Base-by-base conservation (phyloP, 306 rosid genomes). In the Lithocarpus polystachyus region DNA sequence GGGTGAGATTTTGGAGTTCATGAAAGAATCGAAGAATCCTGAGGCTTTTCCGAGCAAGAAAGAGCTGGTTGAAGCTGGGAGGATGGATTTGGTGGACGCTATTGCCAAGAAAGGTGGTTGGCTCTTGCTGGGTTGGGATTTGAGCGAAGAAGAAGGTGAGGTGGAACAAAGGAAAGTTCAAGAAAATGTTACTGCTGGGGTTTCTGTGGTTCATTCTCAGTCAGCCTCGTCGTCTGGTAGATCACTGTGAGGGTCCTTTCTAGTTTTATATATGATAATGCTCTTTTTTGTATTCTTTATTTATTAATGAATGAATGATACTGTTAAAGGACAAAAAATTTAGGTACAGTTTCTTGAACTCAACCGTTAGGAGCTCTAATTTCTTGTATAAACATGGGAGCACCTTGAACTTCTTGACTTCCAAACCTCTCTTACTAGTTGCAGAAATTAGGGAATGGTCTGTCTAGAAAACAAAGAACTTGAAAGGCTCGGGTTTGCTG, bases 121-220 rank as follows among this genome's bases (percentile, higher is more conserved):
- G 98, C 92, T 96, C 73, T 84, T 91, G n/a, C 74, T 86, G 37
- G 98, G 98, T 54, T 96, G 98, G 99, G 87, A 90, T 88, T 80
- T 79, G 83, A 80, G 84, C 77, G 82, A 78, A 10, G 84, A 82
- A 24, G 87, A 77, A 1, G 75, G 72, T 60, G 82, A 33, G 28
- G 73, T 56, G 64, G 83, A 33, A 8, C 45, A 2, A 40, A 40
- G 12, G 31, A 68, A 59, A 22, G 18, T 59, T 17, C 77, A 28
- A 62, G 79, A 61, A 1, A 79, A 68, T 52, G 33, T 24, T 5
- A 57, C 67, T 15, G 52, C 43, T 53, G 12, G 71, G 24, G 59
- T 26, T 29, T 55, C 28, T 8, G 84, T 17, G 45, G 81, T 56
- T 71, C 70, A 31, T 75, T 82, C 85, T 67, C 69, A 71, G 65